Evolutionary conservation across 2,329 filamentous ascomycete species (phyloP).

Genomic region (Eurotiales sp.): DNA sequence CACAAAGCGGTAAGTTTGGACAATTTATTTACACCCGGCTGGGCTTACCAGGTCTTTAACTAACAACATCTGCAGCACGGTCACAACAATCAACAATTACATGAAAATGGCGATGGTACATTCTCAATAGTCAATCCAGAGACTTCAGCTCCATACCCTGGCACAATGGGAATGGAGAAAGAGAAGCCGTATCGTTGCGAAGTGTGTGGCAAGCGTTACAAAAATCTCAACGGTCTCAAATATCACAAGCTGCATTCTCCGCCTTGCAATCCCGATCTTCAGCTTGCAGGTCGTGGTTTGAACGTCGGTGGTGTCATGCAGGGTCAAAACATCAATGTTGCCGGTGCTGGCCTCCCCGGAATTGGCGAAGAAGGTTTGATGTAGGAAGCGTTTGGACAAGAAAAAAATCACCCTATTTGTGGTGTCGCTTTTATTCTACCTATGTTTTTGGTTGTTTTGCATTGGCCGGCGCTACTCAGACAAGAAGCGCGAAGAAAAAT

Average conservation of each 20-base stretch:
- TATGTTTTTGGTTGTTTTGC: not conserved
- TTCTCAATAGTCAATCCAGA: conserved; percentile 98
- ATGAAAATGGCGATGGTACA: conserved; percentile 94
- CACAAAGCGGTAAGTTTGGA: conserved; percentile 59
- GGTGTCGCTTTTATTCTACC: not conserved
- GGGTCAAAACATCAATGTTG: conserved; percentile 45
- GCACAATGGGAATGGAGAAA: conserved; percentile 98
- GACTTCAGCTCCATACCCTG: conserved; percentile 89
- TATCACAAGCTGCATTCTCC: conserved; percentile 86
- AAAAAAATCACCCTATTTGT: conserved; percentile 1
- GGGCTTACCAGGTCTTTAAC: not conserved
- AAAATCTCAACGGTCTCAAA: conserved; percentile 97
- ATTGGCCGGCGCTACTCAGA: not conserved
- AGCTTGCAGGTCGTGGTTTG: conserved; percentile 44
- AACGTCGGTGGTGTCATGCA: conserved; percentile 43
- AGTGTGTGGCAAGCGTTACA: conserved; percentile 95
- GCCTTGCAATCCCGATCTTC: conserved; percentile 81
- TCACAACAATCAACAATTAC: conserved; percentile 92
- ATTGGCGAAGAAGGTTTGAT: conserved; percentile 43
- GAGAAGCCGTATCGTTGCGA: conserved; percentile 99
- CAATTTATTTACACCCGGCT: conserved; percentile 24
- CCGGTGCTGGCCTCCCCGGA: conserved; percentile 46
- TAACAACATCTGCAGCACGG: conserved; percentile 58
- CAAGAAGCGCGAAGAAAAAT: not conserved
- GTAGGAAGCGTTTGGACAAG: conserved; percentile 20